Evolutionary conservation across 768 basidiomycete genomes (phyloP), one percentile per base, ranked within the genome.

Genomic region (Boletales sp.): DNA sequence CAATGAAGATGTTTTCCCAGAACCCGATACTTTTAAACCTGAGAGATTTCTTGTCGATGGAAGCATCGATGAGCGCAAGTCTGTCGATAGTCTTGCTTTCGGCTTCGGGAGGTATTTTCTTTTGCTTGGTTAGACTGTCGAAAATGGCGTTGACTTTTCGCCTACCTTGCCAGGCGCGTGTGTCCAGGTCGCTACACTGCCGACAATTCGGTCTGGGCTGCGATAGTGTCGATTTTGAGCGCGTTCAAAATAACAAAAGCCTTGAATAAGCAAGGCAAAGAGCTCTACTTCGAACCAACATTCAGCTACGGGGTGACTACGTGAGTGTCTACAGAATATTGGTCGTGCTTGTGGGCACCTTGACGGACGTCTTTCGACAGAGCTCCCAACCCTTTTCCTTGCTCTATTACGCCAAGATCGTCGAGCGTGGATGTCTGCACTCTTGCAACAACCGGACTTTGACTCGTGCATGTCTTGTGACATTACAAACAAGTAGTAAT

Each of bases 111-210:
- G 60, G 64, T 60, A 50, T 39, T 15, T n/a, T 35, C 17, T 14
- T 5, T 5, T 15, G n/a, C 11, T 8, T 8, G 1, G 24, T 7
- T 27, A 7, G 7, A 27, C 18, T 8, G 1, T 29, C 9, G 6
- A 15, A n/a, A n/a, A 21, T 8, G 3, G 19, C 8, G n/a, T 40
- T 29, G 6, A 48, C 18, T 5, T 53, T 17, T 11, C 7, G 24
- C 24, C 6, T 27, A 27, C 39, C 9, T 34, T 29, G 41, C 8
- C 43, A 66, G 64, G 35, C 56, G 65, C 5, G 37, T 59, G 14
- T 72, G 70, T 47, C 67, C 70, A 15, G 71, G 73, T 11, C 56
- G 58, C 12, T 52, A 66, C 43, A 19, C 58, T n/a, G 69, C 69
- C 1, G 63, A 67, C n/a, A 48, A 41, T 27, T 60, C 60, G 3